These are phyloP conservation scores for Plasmodium adleri DNA, from an alignment of 169 alveolate genomes.

Conservation along the genomic window DNA sequence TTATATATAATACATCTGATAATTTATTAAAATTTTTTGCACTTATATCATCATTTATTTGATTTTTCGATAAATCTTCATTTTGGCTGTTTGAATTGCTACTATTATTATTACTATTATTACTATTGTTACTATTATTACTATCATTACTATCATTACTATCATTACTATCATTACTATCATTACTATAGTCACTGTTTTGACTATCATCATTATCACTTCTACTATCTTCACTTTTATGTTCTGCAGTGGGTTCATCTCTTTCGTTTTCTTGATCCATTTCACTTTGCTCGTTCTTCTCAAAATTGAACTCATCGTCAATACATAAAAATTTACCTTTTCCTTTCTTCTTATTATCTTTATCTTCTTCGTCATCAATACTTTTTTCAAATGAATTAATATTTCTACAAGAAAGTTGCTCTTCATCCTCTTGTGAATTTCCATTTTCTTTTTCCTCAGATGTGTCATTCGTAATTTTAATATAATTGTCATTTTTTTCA, in stretches of 20 bases:
- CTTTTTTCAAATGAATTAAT: constrained; percentile 7
- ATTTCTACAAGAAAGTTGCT: background rate
- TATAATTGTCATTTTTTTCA: constrained; percentile 11
- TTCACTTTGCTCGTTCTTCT: background rate
- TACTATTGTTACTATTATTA: background rate
- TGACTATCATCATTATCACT: constrained; percentile 1
- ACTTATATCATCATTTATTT: background rate
- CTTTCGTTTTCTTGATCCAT: background rate
- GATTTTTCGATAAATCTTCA: background rate
- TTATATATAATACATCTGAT: constrained; percentile 40
- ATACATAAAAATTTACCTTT: background rate
- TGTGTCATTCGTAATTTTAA: constrained; percentile 25
- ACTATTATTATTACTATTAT: background rate
- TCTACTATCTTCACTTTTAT: constrained; percentile 1
- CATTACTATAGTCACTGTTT: background rate
- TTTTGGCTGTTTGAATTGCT: background rate
- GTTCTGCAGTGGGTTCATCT: background rate
- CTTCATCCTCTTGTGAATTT: background rate
- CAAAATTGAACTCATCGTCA: background rate
- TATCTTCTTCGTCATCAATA: constrained; percentile 7
- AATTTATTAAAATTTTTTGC: constrained; percentile 18
- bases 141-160: background rate
- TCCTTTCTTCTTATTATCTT: background rate
- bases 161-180: background rate
- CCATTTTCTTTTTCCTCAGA: background rate